Conservation (phyloP, 2,329 filamentous ascomycete species). For the Colletotrichum gigasporum region DNA sequence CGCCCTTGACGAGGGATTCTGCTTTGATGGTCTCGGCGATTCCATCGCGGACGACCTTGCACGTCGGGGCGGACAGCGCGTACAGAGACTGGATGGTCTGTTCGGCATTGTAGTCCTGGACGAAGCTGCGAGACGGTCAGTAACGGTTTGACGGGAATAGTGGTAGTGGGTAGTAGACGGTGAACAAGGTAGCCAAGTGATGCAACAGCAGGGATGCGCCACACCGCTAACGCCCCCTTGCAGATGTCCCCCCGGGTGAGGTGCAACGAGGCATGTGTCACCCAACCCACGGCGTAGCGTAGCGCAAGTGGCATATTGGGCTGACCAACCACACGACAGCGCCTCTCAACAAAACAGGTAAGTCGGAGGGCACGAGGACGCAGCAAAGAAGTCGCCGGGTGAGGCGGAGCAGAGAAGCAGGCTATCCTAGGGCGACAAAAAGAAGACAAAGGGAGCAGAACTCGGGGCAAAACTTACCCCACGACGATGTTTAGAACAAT, state of each 20-base stretch:
- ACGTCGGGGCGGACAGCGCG: slow-evolving; percentile 66
- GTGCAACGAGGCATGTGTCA: background rate
- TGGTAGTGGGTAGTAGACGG: background rate
- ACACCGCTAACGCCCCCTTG: slow-evolving; percentile 8
- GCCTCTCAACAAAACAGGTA: background rate
- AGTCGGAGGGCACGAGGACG: background rate
- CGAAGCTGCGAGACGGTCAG: slow-evolving; percentile 52
- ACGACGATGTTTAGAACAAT: slow-evolving; percentile 75
- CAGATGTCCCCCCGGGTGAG: background rate
- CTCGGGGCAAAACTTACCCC: slow-evolving; percentile 55
- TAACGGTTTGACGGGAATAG: slow-evolving; percentile 36
- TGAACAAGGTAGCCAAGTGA: too few species aligned
- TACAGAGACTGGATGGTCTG: slow-evolving; percentile 70
- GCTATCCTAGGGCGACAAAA: background rate
- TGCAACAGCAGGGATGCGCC: background rate
- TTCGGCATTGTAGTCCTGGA: slow-evolving; percentile 70
- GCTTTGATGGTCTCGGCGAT: slow-evolving; percentile 61
- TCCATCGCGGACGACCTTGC: slow-evolving; percentile 66
- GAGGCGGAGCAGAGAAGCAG: background rate
- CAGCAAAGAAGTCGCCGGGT: background rate
- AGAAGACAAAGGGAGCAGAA: background rate
- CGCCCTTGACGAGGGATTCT: slow-evolving; percentile 70
- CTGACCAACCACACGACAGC: slow-evolving; percentile 3
- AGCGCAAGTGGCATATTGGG: background rate
- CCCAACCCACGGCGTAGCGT: slow-evolving; percentile 15